A percentile compares a stretch with the other conserved stretches of the same genome.
Conservation (phyloP, 2,329 filamentous ascomycete genomes). For the Epichloe amarillans region DNA sequence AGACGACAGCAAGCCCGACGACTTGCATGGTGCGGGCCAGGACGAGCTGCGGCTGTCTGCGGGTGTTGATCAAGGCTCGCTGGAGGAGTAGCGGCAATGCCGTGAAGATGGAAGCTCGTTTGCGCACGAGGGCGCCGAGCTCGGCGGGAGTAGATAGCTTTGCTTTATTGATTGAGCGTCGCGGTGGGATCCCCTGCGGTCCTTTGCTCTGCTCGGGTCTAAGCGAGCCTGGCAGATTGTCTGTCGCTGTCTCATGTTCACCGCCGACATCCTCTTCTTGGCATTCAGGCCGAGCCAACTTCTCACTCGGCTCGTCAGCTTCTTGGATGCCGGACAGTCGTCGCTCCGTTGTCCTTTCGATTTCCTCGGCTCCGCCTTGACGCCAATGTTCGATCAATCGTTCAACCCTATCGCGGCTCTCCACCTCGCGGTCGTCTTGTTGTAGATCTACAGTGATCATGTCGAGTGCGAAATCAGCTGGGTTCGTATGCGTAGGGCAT, state of each 20-base stretch:
- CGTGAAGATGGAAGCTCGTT: slow-evolving; percentile 44
- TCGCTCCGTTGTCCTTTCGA: slow-evolving; percentile 3
- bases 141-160: slow-evolving; percentile 54
- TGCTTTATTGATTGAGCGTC: slow-evolving; percentile 28
- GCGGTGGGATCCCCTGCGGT: slow-evolving; percentile 15
- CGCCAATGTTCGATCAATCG: slow-evolving; percentile 48
- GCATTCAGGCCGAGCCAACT: not conserved
- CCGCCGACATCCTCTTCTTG: not conserved
- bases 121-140: slow-evolving; percentile 53
- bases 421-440: slow-evolving; percentile 45
- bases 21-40: slow-evolving; percentile 56
- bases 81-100: slow-evolving; percentile 56
- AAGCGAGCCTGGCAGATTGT: too few species aligned
- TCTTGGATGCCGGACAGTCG: slow-evolving; percentile 18
- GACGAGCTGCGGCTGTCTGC: slow-evolving; percentile 50
- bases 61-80: slow-evolving; percentile 55
- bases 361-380: slow-evolving; percentile 3
- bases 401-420: slow-evolving; percentile 49
- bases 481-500: slow-evolving; percentile 59
- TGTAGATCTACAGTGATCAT: slow-evolving; percentile 66
- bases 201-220: not conserved
- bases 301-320: slow-evolving; percentile 13
- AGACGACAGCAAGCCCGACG: slow-evolving; percentile 46
- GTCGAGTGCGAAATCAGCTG: slow-evolving; percentile 65
- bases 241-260: not conserved